A percentile compares a stretch with the other conserved stretches of the same genome.
Evolutionary conservation across 768 basidiomycete genomes (phyloP).

Genomic region (Suillus variegatus): DNA sequence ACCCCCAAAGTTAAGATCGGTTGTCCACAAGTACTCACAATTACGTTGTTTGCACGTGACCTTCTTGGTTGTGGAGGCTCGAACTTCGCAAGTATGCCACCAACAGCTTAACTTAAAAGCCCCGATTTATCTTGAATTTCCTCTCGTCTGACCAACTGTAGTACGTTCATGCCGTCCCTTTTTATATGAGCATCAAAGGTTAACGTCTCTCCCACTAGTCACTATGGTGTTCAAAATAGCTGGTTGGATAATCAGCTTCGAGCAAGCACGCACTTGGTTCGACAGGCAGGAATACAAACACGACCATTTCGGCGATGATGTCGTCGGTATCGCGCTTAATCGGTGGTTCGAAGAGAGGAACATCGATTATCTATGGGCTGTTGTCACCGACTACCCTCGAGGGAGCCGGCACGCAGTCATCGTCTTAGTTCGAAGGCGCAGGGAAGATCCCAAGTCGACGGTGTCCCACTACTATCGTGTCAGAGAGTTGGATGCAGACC

Average conservation of each 20-base stretch:
- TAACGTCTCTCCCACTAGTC: not conserved
- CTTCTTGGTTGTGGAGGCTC: too few species aligned
- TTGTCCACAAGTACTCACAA: too few species aligned
- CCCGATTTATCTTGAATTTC: too few species aligned
- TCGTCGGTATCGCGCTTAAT: not conserved
- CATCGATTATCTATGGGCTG: not conserved
- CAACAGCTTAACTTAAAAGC: too few species aligned
- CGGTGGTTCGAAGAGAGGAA: not conserved
- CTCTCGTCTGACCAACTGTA: not conserved
- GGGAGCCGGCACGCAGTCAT: not conserved
- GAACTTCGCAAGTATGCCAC: too few species aligned
- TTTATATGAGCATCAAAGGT: not conserved
- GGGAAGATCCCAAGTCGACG: conserved; percentile 1
- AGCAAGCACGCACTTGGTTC: not conserved
- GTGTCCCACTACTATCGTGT: not conserved
- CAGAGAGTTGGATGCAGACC: not conserved
- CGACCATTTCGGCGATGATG: not conserved
- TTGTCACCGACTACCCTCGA: not conserved
- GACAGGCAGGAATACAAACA: not conserved
- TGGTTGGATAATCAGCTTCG: not conserved
- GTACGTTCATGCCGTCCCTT: not conserved
- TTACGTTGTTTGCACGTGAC: too few species aligned
- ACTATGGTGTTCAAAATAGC: not conserved
- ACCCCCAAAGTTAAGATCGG: too few species aligned
- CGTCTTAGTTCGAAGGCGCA: not conserved